Evolutionary conservation across 1,284 basidiomycete genomes (phyloP).

Genomic region (Melampsora occidentalis): DNA sequence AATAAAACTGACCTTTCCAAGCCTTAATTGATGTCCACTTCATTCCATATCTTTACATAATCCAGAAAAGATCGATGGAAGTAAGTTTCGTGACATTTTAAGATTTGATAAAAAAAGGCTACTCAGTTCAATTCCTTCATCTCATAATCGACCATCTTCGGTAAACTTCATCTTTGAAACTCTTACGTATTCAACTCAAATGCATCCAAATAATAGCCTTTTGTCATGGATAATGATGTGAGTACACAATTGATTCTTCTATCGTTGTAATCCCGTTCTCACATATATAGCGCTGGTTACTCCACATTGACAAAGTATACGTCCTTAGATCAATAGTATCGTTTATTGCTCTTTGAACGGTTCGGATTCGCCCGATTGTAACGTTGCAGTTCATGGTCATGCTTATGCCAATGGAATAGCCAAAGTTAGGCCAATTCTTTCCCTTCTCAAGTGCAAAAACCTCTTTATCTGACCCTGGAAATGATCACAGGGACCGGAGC

Average conservation of each 20-base stretch:
- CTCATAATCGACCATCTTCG: too few relatives aligned
- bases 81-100: too few relatives aligned
- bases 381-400: constrained; percentile 9
- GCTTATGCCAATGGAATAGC: constrained; percentile 40
- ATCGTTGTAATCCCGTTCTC: background rate
- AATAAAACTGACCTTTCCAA: background rate
- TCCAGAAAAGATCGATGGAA: background rate
- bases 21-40: background rate
- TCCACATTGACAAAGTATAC: background rate
- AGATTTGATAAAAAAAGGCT: too few relatives aligned
- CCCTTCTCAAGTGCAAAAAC: background rate
- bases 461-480: background rate
- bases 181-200: too few relatives aligned
- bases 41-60: background rate
- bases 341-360: constrained; percentile 36
- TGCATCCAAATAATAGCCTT: background rate
- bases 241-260: background rate
- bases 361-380: background rate
- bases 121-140: too few relatives aligned
- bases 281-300: background rate
- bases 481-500: constrained; percentile 11
- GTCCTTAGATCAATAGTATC: constrained; percentile 18
- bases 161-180: too few relatives aligned
- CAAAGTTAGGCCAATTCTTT: constrained; percentile 1
- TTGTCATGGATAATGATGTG: background rate